These are phyloP conservation scores for Gomphus bonarii DNA, from an alignment of 1,284 basidiomycete species.

Conservation along the genomic window DNA sequence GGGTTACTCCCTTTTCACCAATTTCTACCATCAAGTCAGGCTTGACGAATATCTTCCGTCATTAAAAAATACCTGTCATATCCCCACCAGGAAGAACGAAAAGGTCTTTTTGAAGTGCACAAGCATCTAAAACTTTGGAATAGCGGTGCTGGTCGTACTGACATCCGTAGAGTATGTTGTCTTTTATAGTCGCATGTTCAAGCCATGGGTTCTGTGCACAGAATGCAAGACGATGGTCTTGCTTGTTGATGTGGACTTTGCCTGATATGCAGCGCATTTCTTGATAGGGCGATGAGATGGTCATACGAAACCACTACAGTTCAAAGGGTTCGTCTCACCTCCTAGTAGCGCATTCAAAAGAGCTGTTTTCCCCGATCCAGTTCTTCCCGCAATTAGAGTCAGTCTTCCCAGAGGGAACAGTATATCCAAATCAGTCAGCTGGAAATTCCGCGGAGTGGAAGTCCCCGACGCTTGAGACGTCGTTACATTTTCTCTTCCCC, in stretches of 20 bases:
- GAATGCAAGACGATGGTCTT: conserved; percentile 49
- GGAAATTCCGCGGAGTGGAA: conserved; percentile 24
- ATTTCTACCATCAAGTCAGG: conserved; percentile 36
- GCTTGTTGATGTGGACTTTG: conserved; percentile 51
- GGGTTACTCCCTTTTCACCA: conserved; percentile 69
- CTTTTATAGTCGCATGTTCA: conserved; percentile 67
- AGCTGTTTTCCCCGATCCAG: conserved; percentile 74
- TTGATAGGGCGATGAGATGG: conserved; percentile 18
- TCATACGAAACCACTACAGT: neutral
- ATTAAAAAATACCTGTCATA: conserved; percentile 50
- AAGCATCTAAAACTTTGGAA: conserved; percentile 64
- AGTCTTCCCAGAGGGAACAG: conserved; percentile 49
- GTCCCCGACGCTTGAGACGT: conserved; percentile 16
- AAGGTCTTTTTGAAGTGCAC: conserved; percentile 68
- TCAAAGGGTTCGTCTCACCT: conserved; percentile 28
- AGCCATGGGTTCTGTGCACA: conserved; percentile 63
- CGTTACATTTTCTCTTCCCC: conserved; percentile 21
- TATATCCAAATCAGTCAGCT: conserved; percentile 49
- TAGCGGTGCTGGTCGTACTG: conserved; percentile 61
- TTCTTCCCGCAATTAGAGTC: conserved; percentile 61
- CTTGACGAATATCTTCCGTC: conserved; percentile 4
- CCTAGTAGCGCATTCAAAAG: conserved; percentile 56
- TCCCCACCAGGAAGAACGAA: conserved; percentile 74
- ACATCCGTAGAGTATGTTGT: conserved; percentile 77
- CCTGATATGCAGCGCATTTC: conserved; percentile 65